A percentile compares a stretch with the other conserved stretches of the same genome.
Evolutionary conservation across 2,329 filamentous ascomycete species (phyloP).

Genomic region (Botryotinia calthae): DNA sequence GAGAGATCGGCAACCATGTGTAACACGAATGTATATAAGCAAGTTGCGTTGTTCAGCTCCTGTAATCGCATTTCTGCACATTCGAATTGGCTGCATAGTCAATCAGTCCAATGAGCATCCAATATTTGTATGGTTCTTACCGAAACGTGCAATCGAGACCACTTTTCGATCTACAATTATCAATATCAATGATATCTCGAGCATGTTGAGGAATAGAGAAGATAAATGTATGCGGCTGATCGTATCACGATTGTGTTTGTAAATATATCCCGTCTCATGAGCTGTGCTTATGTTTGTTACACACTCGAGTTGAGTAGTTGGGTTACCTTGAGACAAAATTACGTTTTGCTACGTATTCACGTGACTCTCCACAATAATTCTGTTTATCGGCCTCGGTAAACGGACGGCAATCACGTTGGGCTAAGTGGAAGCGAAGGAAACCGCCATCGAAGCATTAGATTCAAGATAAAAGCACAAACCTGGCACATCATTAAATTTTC

Average conservation of each 20-base stretch:
- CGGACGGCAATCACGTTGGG: no score
- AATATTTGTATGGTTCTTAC: not conserved
- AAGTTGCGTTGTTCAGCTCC: slow-evolving; percentile 3
- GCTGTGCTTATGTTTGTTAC: not conserved
- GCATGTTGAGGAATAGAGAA: not conserved
- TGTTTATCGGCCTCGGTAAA: no score
- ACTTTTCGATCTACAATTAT: not conserved
- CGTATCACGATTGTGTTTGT: not conserved
- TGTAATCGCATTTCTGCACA: not conserved
- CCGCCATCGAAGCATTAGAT: not conserved
- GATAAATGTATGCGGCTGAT: not conserved
- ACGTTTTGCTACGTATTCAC: not conserved
- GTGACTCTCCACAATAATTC: not conserved
- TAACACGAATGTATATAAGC: not conserved
- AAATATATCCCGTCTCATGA: not conserved
- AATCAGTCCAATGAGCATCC: not conserved
- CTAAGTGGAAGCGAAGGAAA: not conserved
- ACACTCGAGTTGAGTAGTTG: not conserved
- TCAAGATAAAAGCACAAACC: not conserved
- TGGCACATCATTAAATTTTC: not conserved
- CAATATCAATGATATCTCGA: not conserved
- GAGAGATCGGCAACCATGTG: not conserved
- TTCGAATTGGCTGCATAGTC: not conserved
- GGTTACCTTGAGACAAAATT: not conserved
- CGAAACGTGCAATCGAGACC: not conserved